Base-by-base conservation (phyloP, 768 basidiomycete genomes). In the Boletus patriciae region DNA sequence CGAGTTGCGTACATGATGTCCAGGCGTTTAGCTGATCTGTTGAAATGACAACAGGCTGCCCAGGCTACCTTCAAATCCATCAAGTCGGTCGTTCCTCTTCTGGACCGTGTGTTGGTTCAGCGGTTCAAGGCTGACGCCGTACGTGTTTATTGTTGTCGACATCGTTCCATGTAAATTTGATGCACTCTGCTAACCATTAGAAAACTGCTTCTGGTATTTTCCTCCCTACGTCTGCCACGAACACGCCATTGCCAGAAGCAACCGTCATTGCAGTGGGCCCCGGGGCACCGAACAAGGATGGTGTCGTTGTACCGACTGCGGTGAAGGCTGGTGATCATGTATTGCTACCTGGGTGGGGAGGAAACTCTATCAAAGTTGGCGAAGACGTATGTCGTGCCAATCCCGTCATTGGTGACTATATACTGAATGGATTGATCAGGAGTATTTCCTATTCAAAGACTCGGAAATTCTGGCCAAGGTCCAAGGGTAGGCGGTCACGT, bases 181-280 rank as follows among this genome's bases (percentile, higher is more conserved):
- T 34, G 27, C 3, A 4, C 27, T 6, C 15, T 37, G 40, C 2
- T 8, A 13, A 44, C 13, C 10, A 7, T 38, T 64, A 98, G 95
- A 97, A 98, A 95, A 99, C 96, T n/a, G 90, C 97, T 4, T 76
- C 89, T 23, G 97, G 97, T 36, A 87, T 99, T 71, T 94, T 94
- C 84, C 81, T 99, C 45, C 97, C 97, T n/a, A 83, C 90, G 0
- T 92, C 94, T 2, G 85, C 90, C 6, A 94, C 92, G 27, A 83
- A 73, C 62, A 85, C 73, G 64, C 94, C 94, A 23, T 83, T 98
- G n/a, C 94, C 96, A 3, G 96, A 98, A 76, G 96, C 94, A 6
- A 96, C 93, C 31, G 96, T 97, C 68, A 88, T 98, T 70, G 92
- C 97, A 27, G 88, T 92, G 46, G 96, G 96, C 54, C 96, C 96